Conservation (phyloP, 108 stramenopile species). For the Parmales sp. region DNA sequence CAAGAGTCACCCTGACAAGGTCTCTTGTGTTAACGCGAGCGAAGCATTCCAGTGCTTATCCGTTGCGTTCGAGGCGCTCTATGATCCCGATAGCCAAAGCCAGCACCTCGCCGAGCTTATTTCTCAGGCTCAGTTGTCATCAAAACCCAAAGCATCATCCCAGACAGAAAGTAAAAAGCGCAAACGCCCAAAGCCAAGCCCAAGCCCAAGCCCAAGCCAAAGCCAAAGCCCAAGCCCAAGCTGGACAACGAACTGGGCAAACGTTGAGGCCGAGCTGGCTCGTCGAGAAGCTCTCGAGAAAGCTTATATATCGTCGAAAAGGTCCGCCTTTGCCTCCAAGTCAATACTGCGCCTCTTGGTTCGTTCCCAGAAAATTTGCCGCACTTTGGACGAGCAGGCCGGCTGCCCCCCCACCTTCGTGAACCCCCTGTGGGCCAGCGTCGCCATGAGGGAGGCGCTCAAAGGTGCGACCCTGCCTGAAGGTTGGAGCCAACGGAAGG, state of each 20-base stretch:
- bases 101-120: not conserved
- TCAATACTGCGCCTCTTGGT: not conserved
- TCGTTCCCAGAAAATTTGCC: not conserved
- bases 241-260: not conserved
- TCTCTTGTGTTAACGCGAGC: not conserved
- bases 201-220: not conserved
- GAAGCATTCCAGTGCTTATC: not conserved
- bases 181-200: not conserved
- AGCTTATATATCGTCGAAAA: not conserved
- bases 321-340: not conserved
- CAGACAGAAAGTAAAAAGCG: not conserved
- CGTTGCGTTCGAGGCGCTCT: not conserved
- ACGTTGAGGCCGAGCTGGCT: not conserved
- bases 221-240: not conserved
- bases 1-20: not conserved
- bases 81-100: not conserved
- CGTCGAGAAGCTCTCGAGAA: not conserved
- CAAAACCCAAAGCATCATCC: not conserved
- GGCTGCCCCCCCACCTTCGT: not conserved
- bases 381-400: not conserved
- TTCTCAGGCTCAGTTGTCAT: not conserved
- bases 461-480: not conserved
- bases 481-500: no score
- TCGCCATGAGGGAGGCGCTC: not conserved
- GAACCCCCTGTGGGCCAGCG: not conserved